Evolutionary conservation across 1,284 basidiomycete species (phyloP).

Genomic region (Bjerkandera adusta): DNA sequence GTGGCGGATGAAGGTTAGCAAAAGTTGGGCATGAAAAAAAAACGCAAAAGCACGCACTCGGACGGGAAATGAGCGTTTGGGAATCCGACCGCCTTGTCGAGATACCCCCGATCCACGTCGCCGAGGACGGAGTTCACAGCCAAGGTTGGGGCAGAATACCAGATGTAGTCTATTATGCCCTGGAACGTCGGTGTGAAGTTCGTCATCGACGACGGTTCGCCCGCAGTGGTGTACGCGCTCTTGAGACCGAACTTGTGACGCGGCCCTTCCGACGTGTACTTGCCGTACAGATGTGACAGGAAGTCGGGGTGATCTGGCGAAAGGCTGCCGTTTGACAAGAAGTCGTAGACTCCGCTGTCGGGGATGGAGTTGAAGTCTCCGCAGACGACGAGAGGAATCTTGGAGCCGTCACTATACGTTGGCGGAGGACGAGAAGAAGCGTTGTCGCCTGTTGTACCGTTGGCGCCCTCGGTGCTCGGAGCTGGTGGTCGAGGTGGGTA

Average conservation of each 20-base stretch:
- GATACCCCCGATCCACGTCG: conserved; percentile 84
- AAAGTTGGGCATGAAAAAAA: conserved; percentile 14
- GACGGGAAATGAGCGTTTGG: conserved; percentile 96
- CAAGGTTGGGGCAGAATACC: conserved; percentile 81
- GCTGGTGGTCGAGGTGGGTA: conserved; percentile 66
- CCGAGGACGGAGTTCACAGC: conserved; percentile 87
- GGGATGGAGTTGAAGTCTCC: conserved; percentile 96
- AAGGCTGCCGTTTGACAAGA: conserved; percentile 73
- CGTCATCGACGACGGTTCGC: conserved; percentile 81
- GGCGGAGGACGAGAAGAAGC: conserved; percentile 54
- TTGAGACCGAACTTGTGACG: conserved; percentile 80
- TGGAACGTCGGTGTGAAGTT: conserved; percentile 89
- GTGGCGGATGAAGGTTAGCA: conserved; percentile 19
- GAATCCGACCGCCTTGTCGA: conserved; percentile 94
- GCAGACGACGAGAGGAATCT: conserved; percentile 91
- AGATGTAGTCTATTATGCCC: conserved; percentile 92
- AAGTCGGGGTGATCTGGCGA: conserved; percentile 88
- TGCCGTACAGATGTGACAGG: conserved; percentile 88
- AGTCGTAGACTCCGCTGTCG: conserved; percentile 90
- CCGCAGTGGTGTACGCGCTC: conserved; percentile 74
- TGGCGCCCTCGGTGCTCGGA: conserved; percentile 21
- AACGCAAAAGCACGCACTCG: conserved; percentile 62
- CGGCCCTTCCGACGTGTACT: conserved; percentile 89
- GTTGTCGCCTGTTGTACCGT: conserved; percentile 30
- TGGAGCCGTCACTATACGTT: conserved; percentile 75